A percentile compares a stretch with the other conserved stretches of the same genome.
Evolutionary conservation across 495 filamentous ascomycete genomes (phyloP).

Genomic region (Haplographium delicatum): DNA sequence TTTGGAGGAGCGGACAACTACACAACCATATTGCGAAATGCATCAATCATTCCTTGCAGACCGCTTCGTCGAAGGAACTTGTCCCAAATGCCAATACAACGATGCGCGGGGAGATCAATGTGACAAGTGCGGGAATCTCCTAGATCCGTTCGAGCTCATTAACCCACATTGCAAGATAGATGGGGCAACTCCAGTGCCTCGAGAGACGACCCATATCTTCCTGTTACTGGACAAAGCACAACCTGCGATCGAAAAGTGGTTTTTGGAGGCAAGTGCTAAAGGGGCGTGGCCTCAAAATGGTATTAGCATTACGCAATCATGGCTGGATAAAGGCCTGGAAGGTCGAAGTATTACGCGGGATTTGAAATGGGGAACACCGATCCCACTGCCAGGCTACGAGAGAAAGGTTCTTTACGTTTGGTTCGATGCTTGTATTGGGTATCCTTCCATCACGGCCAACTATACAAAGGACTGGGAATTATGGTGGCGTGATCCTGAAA

Average conservation of each 20-base stretch:
- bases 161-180: conserved; percentile 75
- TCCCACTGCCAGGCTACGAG: conserved; percentile 58
- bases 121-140: conserved; percentile 71
- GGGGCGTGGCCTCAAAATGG: conserved; percentile 62
- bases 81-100: conserved; percentile 70
- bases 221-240: conserved; percentile 76
- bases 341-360: conserved; percentile 82
- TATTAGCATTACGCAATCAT: conserved; percentile 37
- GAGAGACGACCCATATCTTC: conserved; percentile 56
- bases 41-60: conserved; percentile 87
- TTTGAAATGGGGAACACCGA: conserved; percentile 80
- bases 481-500: conserved; percentile 90
- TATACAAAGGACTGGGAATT: conserved; percentile 90
- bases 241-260: conserved; percentile 66
- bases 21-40: conserved; percentile 80
- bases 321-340: conserved; percentile 64
- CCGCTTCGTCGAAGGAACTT: conserved; percentile 88
- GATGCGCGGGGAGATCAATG: conserved; percentile 82
- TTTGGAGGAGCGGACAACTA: conserved; percentile 67
- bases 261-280: conserved; percentile 42
- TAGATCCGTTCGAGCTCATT: conserved; percentile 67
- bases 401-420: conserved; percentile 85
- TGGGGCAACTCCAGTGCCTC: conserved; percentile 65
- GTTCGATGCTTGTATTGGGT: conserved; percentile 98
- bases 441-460: conserved; percentile 89